A percentile compares a stretch with the other conserved stretches of the same genome.
Conservation (phyloP, 148 eudicot species). For the Nepenthes mirabilis region DNA sequence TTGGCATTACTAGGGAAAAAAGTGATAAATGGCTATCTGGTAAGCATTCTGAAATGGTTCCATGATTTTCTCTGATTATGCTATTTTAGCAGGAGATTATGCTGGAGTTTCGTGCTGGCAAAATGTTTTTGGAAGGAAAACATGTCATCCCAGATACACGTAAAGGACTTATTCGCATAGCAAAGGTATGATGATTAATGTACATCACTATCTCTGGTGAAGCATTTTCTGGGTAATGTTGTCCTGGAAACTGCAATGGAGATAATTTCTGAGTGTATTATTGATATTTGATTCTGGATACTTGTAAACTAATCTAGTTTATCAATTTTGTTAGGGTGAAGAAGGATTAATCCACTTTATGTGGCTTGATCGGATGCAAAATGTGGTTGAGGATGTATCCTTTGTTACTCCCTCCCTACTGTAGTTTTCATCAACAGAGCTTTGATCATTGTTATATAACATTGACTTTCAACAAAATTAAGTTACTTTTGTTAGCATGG, state of each 20-base stretch:
- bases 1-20: no score
- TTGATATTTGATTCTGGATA: not conserved
- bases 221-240: not conserved
- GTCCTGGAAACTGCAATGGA: not conserved
- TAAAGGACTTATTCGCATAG: conserved; percentile 81
- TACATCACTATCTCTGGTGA: no score
- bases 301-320: not conserved
- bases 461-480: no score
- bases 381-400: conserved; percentile 92
- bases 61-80: not conserved
- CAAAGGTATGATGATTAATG: conserved; percentile 41
- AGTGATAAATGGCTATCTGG: no score
- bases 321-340: conserved; percentile 41
- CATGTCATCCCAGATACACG: conserved; percentile 82
- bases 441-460: not conserved
- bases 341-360: conserved; percentile 86
- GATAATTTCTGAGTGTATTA: no score
- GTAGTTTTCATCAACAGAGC: not conserved
- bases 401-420: conserved; percentile 5
- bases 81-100: conserved; percentile 34
- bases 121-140: conserved; percentile 79
- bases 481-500: no score
- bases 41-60: not conserved
- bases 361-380: conserved; percentile 77
- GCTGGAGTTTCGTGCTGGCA: conserved; percentile 93